Percentiles rank a stretch among this genome's conserved stretches.
Evolutionary conservation across 306 rosid species (phyloP).

Genomic region (Chamaecrista fasciculata): DNA sequence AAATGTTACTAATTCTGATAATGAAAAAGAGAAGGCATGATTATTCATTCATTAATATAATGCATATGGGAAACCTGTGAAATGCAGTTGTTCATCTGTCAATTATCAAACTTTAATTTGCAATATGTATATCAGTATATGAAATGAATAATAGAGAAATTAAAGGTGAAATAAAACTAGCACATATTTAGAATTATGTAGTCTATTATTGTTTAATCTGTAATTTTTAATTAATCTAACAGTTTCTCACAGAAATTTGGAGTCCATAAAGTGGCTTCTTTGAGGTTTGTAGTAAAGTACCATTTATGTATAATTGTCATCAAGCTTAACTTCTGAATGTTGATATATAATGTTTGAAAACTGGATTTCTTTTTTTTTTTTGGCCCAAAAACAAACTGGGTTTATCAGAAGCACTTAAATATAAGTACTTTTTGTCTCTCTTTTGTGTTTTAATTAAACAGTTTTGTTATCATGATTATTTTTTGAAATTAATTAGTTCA

Average conservation of each 20-base stretch:
- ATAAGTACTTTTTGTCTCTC: not conserved
- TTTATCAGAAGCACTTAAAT: too few species aligned
- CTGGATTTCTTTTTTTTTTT: too few species aligned
- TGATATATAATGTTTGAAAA: too few species aligned
- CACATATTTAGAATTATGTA: too few species aligned
- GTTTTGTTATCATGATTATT: too few species aligned
- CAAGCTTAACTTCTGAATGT: not conserved
- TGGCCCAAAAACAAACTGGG: too few species aligned
- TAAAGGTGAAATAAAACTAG: not conserved
- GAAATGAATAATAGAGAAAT: too few species aligned
- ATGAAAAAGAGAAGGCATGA: not conserved
- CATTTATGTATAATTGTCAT: not conserved
- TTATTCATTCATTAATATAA: too few species aligned
- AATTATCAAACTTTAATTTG: not conserved
- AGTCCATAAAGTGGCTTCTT: not conserved
- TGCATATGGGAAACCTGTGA: not conserved
- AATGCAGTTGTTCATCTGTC: slow-evolving; percentile 14
- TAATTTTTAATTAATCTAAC: not conserved
- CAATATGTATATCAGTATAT: not conserved
- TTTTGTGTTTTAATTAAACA: too few species aligned
- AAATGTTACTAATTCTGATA: too few species aligned
- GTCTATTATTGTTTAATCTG: too few species aligned
- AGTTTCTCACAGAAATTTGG: not conserved
- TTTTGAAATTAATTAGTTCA: too few species aligned
- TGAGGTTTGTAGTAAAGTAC: not conserved